Base-by-base conservation (phyloP, 2,329 filamentous ascomycete species). In the Stachybotrys chlorohalonatus region DNA sequence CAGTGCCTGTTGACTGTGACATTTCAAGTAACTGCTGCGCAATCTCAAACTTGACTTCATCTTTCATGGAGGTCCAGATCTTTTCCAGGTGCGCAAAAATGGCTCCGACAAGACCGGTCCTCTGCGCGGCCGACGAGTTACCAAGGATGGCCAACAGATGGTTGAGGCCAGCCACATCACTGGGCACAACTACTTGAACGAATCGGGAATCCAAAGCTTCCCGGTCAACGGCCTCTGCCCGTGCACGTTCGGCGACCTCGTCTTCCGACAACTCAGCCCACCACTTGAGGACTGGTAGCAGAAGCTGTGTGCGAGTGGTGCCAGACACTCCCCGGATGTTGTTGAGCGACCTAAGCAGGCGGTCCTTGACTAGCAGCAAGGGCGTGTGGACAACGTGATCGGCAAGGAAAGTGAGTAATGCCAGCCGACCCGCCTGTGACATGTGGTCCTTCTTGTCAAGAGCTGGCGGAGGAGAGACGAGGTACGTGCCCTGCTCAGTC, bases 1-100 rank as follows among this genome's bases (percentile, higher is more conserved):
- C 58, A 7, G 63, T 49, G 2, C 66, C 56, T 3, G 66, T 66
- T 54, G 73, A 73, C 52, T 86, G 78, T 1, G 82, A 80, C 47
- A 87, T 70, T 42, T 83, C 78, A 11, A 92, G 73, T 63, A 92
- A 75, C 57, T 77, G 78, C 57, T 83, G 76, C 6, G 86, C 85
- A 17, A 84, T 76, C 9, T 78, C 73, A 16, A 79, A 75, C 63
- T 82, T 84, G 17, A 78, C 72, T 11, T 86, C 81, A 6, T 79
- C 75, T 66, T 88, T 90, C 74, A 92, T 80, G 0, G 76, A 78
- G 3, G 82, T 68, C 90, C 91, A 96, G 57, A 93, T 80, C 56
- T 81, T 77, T 55, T 80, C 79, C 24, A 96, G 75, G 45, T 87
- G 84, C 47, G 78, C 73, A 65, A 95, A 93, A 30, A 86, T 80